phyloP scores from a whole-genome alignment of 306 rosid species.

The Casuarina cunninghamiana region DNA sequence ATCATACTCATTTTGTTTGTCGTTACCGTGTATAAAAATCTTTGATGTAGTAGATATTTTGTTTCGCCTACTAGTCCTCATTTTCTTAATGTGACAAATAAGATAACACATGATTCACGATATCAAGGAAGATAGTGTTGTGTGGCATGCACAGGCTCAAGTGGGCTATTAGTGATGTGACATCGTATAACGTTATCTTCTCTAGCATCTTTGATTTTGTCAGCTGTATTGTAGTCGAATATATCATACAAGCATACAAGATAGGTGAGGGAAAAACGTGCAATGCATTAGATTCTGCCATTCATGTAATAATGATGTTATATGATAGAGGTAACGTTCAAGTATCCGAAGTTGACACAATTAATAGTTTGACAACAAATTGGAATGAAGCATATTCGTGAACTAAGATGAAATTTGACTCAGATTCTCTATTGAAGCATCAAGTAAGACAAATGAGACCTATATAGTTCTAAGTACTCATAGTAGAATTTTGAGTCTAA shows the following conservation, averaged over 20 bases:
- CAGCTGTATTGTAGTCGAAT: neutral
- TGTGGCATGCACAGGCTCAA: no score
- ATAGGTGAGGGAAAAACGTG: no score
- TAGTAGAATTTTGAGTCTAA: slow-evolving; percentile 13
- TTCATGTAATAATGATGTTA: neutral
- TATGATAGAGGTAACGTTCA: slow-evolving; percentile 5
- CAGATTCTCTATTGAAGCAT: neutral
- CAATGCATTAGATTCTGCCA: no score
- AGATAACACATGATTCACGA: neutral
- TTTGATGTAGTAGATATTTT: no score
- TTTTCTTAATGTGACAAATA: neutral
- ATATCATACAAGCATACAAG: neutral
- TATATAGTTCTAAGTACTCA: neutral
- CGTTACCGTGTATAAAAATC: neutral
- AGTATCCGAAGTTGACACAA: slow-evolving; percentile 16
- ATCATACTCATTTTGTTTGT: neutral
- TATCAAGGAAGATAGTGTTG: neutral
- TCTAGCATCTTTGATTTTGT: neutral
- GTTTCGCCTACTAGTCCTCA: no score
- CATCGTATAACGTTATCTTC: no score
- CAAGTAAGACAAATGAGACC: neutral
- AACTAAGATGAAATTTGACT: slow-evolving; percentile 12
- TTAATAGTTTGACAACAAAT: neutral
- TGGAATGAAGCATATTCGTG: neutral
- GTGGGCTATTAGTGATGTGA: no score